Conservation (phyloP, 352 stramenopile species). For the Pythium pyrilobum region DNA sequence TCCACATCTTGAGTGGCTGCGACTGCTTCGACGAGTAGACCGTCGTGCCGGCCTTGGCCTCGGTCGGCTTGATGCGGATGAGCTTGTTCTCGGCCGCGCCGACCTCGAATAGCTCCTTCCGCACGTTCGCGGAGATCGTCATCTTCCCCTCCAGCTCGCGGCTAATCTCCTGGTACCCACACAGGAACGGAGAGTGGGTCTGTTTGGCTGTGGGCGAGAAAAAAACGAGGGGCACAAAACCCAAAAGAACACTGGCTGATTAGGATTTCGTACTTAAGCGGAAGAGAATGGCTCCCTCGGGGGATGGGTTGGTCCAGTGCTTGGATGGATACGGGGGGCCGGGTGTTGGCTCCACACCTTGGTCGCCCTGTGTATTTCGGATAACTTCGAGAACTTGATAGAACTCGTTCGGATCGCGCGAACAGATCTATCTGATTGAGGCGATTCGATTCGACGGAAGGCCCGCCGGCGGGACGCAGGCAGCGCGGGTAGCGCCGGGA, state of each 20-base stretch:
- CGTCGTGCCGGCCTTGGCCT: constrained; percentile 78
- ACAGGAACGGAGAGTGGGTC: constrained; percentile 24
- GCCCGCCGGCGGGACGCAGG: too few relatives aligned
- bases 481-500: too few relatives aligned
- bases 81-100: constrained; percentile 69
- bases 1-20: constrained; percentile 84
- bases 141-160: too few relatives aligned
- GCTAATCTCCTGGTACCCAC: constrained; percentile 10
- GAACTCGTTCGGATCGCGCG: too few relatives aligned
- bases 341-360: too few relatives aligned
- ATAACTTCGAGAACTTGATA: constrained; percentile 23
- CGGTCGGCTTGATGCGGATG: constrained; percentile 81
- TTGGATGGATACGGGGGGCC: constrained; percentile 31
- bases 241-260: constrained; percentile 9
- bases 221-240: constrained; percentile 1
- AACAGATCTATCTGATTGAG: too few relatives aligned
- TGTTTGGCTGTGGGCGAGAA: neutral
- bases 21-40: constrained; percentile 83
- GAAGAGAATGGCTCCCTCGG: constrained; percentile 25
- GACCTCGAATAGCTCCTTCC: constrained; percentile 85
- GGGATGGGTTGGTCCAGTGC: constrained; percentile 9
- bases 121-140: constrained; percentile 83
- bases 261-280: constrained; percentile 45
- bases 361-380: constrained; percentile 16
- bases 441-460: too few relatives aligned